Conservation (phyloP, 2,329 filamentous ascomycete species). For the Aspergillus texensis region DNA sequence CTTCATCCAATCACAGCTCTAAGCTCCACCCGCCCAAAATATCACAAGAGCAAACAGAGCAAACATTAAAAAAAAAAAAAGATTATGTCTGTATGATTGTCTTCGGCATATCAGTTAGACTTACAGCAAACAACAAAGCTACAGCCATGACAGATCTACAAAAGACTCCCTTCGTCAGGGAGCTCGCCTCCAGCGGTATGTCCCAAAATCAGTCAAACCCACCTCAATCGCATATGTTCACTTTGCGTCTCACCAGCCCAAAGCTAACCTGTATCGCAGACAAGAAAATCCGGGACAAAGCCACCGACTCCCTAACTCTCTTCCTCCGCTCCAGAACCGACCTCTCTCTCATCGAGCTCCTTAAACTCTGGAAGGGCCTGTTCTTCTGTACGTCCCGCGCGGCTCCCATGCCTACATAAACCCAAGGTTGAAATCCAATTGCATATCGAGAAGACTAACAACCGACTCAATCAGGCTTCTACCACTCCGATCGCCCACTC, state of each 20-base stretch:
- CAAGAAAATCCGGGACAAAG: constrained; percentile 74
- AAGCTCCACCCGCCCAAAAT: background rate
- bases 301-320: constrained; percentile 73
- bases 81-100: background rate
- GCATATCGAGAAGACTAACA: background rate
- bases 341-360: constrained; percentile 69
- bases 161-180: constrained; percentile 73
- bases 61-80: constrained; percentile 21
- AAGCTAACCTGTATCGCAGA: constrained; percentile 55
- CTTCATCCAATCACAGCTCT: constrained; percentile 13
- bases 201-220: background rate
- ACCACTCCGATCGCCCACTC: constrained; percentile 89
- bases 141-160: constrained; percentile 42
- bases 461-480: constrained; percentile 61
- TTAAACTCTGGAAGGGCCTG: constrained; percentile 93
- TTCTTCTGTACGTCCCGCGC: constrained; percentile 69
- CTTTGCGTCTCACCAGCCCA: background rate
- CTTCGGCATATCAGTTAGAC: background rate
- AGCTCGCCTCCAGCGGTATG: constrained; percentile 79
- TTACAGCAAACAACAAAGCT: constrained; percentile 15
- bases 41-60: constrained; percentile 13
- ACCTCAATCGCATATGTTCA: background rate
- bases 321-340: constrained; percentile 70
- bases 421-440: background rate
- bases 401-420: background rate